phyloP scores from a whole-genome alignment of 306 rosid species.

The Lathyrus aphaca region DNA sequence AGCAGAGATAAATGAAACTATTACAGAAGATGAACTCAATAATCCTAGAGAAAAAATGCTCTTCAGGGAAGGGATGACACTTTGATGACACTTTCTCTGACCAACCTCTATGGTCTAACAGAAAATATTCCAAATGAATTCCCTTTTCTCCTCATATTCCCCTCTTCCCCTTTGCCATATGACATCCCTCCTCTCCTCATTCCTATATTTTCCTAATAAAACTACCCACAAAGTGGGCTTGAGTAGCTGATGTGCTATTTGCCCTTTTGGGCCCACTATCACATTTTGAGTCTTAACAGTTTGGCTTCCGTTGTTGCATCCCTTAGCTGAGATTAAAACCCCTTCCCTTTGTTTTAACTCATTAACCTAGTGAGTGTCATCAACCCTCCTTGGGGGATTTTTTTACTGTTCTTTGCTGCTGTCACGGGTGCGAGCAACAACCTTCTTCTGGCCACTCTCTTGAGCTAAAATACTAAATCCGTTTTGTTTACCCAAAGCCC shows the following conservation, averaged over 20 bases:
- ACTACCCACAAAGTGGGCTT: not conserved
- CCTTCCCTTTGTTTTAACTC: not conserved
- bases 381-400: conserved; percentile 4
- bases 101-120: not conserved
- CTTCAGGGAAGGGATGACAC: no score
- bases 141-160: not conserved
- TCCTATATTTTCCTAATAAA: not conserved
- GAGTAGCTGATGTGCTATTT: not conserved
- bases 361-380: conserved; percentile 5
- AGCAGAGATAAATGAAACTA: not conserved
- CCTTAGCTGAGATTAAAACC: not conserved
- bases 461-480: not conserved
- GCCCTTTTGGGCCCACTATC: not conserved
- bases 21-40: no score
- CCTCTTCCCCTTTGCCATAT: not conserved
- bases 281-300: not conserved
- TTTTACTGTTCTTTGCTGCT: not conserved
- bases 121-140: not conserved
- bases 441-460: conserved; percentile 12
- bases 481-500: not conserved
- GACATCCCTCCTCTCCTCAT: not conserved
- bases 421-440: not conserved
- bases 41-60: no score
- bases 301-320: conserved; percentile 7
- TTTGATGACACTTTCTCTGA: no score